Evolutionary conservation across 148 eudicot species (phyloP).

Genomic region (Gaultheria prostrata): DNA sequence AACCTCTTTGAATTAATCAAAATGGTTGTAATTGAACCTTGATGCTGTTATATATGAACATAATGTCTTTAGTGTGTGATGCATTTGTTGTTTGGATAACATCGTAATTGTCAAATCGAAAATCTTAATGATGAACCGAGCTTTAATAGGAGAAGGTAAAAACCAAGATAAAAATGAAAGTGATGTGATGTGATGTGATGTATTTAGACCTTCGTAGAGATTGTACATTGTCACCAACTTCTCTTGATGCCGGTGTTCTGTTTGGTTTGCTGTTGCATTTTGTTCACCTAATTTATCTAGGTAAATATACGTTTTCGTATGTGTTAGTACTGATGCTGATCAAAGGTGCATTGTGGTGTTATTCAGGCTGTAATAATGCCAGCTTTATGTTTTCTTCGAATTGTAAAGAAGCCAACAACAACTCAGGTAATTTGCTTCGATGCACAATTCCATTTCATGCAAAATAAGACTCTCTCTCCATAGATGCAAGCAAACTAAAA

Average conservation of each 20-base stretch:
- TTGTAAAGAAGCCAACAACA: constrained; percentile 58
- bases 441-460: not conserved
- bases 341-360: not conserved
- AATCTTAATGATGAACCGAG: not conserved
- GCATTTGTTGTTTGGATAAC: not conserved
- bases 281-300: not conserved
- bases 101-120: not conserved
- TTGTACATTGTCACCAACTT: not conserved
- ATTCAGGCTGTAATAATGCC: constrained; percentile 72
- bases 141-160: not conserved
- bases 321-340: not conserved
- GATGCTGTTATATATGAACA: not conserved
- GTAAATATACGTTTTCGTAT: not conserved
- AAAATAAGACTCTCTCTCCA: too few species aligned
- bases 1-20: not conserved
- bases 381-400: constrained; percentile 60
- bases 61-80: not conserved
- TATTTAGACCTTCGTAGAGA: not conserved
- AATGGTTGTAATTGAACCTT: not conserved
- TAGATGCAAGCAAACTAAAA: not conserved
- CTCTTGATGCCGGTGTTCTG: not conserved
- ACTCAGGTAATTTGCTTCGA: constrained; percentile 45
- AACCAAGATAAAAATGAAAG: not conserved
- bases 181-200: not conserved
- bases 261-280: not conserved